Percentiles rank a stretch among this genome's conserved stretches.
Evolutionary conservation across 2,329 filamentous ascomycete species (phyloP).

Genomic region (Aspergillus ustus): DNA sequence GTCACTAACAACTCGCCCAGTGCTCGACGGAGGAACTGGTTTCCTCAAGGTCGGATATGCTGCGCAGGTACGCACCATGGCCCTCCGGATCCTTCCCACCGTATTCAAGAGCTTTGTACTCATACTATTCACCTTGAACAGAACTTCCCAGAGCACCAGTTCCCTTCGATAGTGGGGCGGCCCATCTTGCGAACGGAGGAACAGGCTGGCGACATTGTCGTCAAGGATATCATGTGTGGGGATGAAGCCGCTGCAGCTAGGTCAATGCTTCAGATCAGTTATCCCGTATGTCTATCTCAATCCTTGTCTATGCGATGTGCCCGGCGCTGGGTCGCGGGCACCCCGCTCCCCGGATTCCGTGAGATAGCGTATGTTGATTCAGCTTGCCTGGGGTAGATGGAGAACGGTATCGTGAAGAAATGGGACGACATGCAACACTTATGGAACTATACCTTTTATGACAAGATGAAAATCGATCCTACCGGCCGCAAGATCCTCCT

Average conservation of each 20-base stretch:
- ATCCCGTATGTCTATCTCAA: conserved; percentile 66
- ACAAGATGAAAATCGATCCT: conserved; percentile 94
- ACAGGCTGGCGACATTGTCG: conserved; percentile 70
- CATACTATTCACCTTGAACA: conserved; percentile 44
- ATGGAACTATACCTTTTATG: conserved; percentile 98
- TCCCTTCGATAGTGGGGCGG: conserved; percentile 95
- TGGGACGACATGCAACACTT: conserved; percentile 99
- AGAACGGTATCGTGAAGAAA: conserved; percentile 98
- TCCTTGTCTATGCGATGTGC: not conserved
- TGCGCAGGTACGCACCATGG: conserved; percentile 65
- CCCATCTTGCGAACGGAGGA: conserved; percentile 98
- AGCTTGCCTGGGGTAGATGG: conserved; percentile 67
- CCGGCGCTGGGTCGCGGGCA: conserved; percentile 6
- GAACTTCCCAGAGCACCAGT: conserved; percentile 99
- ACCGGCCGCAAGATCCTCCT: conserved; percentile 94
- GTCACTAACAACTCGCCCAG: conserved; percentile 54
- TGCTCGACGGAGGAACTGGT: conserved; percentile 98
- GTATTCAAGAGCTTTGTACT: conserved; percentile 1
- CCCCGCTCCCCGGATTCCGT: conserved; percentile 11
- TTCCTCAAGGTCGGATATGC: conserved; percentile 99
- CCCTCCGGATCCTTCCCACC: conserved; percentile 30
- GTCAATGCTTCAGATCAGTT: conserved; percentile 97
- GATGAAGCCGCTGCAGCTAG: conserved; percentile 95
- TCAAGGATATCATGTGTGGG: conserved; percentile 99
- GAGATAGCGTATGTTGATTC: conserved; percentile 28